Conservation (phyloP, 2,329 filamentous ascomycete genomes). For the Penicillium crustosum region DNA sequence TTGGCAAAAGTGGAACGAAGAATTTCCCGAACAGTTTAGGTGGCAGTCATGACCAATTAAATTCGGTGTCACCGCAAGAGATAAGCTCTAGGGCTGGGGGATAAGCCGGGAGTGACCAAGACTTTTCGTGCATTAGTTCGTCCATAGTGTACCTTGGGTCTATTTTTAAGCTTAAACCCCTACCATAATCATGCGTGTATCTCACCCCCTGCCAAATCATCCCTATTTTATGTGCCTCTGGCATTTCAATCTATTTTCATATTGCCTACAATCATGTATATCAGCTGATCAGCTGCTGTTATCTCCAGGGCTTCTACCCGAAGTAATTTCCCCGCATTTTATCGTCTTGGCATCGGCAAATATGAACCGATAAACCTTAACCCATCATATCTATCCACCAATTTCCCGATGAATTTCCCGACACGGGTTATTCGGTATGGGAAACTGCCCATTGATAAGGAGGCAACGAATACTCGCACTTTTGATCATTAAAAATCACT, state of each 20-base stretch:
- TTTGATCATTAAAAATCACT: background rate
- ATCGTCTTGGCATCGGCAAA: constrained; percentile 17
- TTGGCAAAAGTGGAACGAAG: constrained; percentile 1
- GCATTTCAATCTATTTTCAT: background rate
- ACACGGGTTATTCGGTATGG: background rate
- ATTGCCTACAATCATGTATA: background rate
- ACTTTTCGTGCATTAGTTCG: background rate
- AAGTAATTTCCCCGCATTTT: constrained; percentile 12
- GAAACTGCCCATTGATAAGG: constrained; percentile 6
- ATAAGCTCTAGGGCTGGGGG: background rate
- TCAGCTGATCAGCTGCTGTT: background rate
- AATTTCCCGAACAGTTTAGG: constrained; percentile 4
- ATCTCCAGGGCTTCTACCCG: background rate
- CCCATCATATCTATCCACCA: background rate
- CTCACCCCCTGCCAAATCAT: background rate
- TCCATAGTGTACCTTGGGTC: too few relatives aligned
- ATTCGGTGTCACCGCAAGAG: background rate
- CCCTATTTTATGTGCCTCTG: background rate
- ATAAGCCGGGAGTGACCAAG: background rate
- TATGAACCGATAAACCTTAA: background rate
- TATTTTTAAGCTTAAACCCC: background rate
- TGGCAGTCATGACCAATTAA: background rate
- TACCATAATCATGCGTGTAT: background rate
- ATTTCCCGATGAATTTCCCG: constrained; percentile 17
- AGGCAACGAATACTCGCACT: background rate